Evolutionary conservation across 495 filamentous ascomycete species (phyloP), one percentile per base, ranked within the genome.

Genomic region (Aspergillus panamensis): DNA sequence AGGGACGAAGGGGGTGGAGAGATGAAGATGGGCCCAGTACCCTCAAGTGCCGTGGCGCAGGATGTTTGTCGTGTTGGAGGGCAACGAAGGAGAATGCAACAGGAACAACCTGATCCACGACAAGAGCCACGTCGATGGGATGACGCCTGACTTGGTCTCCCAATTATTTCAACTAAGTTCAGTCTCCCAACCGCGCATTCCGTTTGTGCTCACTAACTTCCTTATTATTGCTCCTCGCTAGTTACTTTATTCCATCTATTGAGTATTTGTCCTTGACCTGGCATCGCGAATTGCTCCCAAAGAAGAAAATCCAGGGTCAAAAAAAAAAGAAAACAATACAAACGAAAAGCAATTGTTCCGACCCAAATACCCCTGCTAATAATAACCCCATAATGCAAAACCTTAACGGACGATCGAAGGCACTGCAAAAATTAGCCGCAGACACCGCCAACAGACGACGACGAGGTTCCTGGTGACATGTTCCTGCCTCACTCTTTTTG

Each of bases 11-110:
- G 16, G 25, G 50, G 21, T 20, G 39, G 37, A 44, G 48, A 47
- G 21, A 25, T 10, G 25, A 58, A 51, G 42, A 52, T 37, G 7
- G 39, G 43, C 31, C 17, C 16, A 55, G 45, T 35, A 52, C 52
- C 52, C 39, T n/a, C 42, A 42, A 25, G 53, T 58, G 60, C 37
- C 55, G 60, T 45, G 58, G 44, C 54, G 55, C 51, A 62, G 44
- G 31, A 42, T 52, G 59, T 43, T 53, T 59, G 61, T 48, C 40
- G 50, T 58, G 39, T 55, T 37, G 48, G 53, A 60, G 58, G 59
- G 59, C 59, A 61, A 61, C 59, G 53, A 61, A 61, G 48, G 53
- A 61, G 59, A 61, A 61, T 53, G 53, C 55, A 51, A 48, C 17
- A 30, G 37, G 42, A 45, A 45, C 20, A 45, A 10, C 42, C 42